phyloP scores from a whole-genome alignment of 2,329 filamentous ascomycete genomes.

The Nannizzia gypsea region DNA sequence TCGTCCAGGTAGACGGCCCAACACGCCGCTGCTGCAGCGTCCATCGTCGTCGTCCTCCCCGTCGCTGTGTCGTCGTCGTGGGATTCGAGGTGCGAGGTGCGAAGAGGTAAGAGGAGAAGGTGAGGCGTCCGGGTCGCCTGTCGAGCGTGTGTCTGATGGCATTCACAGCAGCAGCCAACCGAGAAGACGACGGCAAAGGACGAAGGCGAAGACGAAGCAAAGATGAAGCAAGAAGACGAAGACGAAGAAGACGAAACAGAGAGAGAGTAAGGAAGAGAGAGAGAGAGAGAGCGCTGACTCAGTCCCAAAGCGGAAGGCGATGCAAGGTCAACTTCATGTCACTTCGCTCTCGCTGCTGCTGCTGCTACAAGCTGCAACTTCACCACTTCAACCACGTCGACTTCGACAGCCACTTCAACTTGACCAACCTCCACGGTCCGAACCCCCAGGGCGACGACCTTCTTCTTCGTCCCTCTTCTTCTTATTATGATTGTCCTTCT shows the following conservation, averaged over 20 bases:
- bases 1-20: conserved; percentile 38
- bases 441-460: too few relatives aligned
- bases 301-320: neutral
- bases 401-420: too few relatives aligned
- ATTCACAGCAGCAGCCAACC: neutral
- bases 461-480: neutral
- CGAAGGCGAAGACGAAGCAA: neutral
- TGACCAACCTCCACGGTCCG: too few relatives aligned
- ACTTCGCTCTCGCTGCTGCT: neutral
- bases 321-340: neutral
- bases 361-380: neutral
- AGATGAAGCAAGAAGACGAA: neutral
- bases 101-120: neutral
- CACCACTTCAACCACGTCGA: too few relatives aligned
- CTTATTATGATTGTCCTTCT: neutral
- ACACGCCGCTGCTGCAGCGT: conserved; percentile 24
- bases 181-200: neutral
- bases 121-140: neutral
- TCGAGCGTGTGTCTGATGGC: neutral
- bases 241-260: neutral
- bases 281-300: neutral
- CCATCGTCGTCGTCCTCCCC: too few relatives aligned
- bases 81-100: too few relatives aligned
- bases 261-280: neutral
- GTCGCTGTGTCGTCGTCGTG: too few relatives aligned